Percentiles rank a stretch among this genome's conserved stretches.
phyloP scores from a whole-genome alignment of 2,329 filamentous ascomycete species.

The Talaromyces sp. region DNA sequence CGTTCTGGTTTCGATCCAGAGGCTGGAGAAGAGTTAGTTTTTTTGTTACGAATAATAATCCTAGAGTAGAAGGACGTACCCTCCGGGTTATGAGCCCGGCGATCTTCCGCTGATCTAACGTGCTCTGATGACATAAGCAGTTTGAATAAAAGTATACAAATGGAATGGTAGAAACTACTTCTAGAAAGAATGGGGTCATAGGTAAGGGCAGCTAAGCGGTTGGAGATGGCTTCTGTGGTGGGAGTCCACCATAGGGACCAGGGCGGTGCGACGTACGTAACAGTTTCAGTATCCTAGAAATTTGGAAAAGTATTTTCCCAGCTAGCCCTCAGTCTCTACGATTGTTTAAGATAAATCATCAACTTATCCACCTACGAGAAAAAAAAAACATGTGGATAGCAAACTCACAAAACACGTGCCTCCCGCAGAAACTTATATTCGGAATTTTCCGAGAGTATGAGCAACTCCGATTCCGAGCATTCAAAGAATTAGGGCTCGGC shows the following conservation, averaged over 20 bases:
- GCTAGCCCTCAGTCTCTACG: neutral
- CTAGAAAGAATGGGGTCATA: neutral
- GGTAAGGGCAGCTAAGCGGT: neutral
- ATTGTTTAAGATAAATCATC: neutral
- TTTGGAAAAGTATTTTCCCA: neutral
- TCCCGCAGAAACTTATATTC: neutral
- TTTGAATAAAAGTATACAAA: neutral
- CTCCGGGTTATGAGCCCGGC: neutral
- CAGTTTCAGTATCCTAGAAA: neutral
- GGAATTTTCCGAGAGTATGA: neutral
- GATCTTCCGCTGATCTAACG: slow-evolving; percentile 1
- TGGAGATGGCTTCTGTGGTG: neutral
- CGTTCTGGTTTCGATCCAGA: neutral
- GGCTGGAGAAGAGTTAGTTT: neutral
- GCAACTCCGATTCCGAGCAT: neutral
- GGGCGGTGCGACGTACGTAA: neutral
- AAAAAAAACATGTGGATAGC: neutral
- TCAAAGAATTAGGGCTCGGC: neutral
- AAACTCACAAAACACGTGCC: neutral
- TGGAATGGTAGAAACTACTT: neutral
- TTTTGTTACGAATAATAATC: neutral
- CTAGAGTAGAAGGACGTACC: neutral
- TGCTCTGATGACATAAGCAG: neutral
- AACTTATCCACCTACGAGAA: neutral
- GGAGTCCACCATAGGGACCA: neutral